Base-by-base conservation (phyloP, 345 rosid genomes). In the Raphanus sativus region DNA sequence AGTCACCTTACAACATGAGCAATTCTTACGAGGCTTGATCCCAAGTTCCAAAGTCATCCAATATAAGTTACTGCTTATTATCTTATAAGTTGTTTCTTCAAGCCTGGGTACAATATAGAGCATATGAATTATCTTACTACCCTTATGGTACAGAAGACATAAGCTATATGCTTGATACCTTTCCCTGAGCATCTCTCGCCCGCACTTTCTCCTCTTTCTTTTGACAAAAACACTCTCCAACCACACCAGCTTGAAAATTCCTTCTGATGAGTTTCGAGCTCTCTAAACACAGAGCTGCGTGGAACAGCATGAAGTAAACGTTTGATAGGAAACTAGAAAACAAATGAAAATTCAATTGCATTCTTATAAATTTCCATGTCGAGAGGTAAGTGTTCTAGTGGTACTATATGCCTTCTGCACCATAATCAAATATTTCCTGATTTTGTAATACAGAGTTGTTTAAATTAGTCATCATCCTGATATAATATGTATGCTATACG, bases 191-290 rank as follows among this genome's bases (percentile, higher is more conserved):
- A 25, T 82, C 89, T 71, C 87, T 61, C 17, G 86, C 82, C 69
- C 71, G 15, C 10, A 32, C 80, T 70, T 89, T 94, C 81, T 89
- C 85, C 66, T 81, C 96, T 77, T 81, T 85, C 87, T 92, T 91
- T 81, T 84, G 88, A 16, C 87, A 87, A 30, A 48, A 72, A 81
- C 99, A 92, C 79, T 95, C 96, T 60, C 94, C 21, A 21, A 21
- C 21, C 93, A 67, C 99, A 95, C 97, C 98, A 92, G 79, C 86
- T 85, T 15, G 94, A 86, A 82, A 80, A 91, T 67, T 89, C 94
- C 77, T 85, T 91, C 81, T 89, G 91, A 82, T 91, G 91, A 92
- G 80, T 87, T 95, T 28, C 4, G 30, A 28, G 30, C 30, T 28
- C 99, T 72, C 96, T 84, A 78, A 89, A 92, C 55, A 85, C 87